Evolutionary conservation across 331 rosid species (phyloP), one percentile per base, ranked within the genome.

Genomic region (Erythrophleum ivorense): DNA sequence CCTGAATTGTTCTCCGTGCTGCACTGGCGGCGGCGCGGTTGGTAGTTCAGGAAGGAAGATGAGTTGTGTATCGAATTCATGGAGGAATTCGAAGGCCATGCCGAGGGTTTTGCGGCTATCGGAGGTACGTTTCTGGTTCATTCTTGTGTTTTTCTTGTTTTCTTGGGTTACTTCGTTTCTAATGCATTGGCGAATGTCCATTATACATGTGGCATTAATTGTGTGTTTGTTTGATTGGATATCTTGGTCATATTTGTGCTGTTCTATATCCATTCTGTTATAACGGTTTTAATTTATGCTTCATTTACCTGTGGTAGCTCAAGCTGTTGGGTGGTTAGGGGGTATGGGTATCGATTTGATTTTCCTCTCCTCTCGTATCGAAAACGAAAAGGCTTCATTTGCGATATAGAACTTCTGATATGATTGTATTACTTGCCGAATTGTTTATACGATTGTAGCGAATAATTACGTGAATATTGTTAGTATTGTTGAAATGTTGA

Each of bases 1-100:
- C 40, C 80, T 91, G 80, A 86, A 90, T 78, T 87, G 80, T 21
- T 15, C 83, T 33, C 65, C 87, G 13, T 87, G 85, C 84, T 79
- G 80, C 71, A 67, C 78, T 71, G 48, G 49, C 41, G 81, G 62
- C 10, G 79, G 74, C 64, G 75, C 43, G 8, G 71, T 81, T 29
- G 67, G 66, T 71, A 82, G 71, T 3, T 57, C 86, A 1, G 81
- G 68, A 40, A 40, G 67, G 77, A 84, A 49, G 74, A 0, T 57
- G 5, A 67, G n/a, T 55, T 43, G 76, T 36, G 9, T 29, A 45
- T 38, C 86, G 2, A 31, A 48, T 71, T 13, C 83, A 14, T 62
- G 78, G 79, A 45, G 72, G 24, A 84, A 65, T 38, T 70, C 67
- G 55, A 82, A 79, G 16, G 12, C 80, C 43, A 1, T 34, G 7